A percentile compares a stretch with the other conserved stretches of the same genome.
Conservation (phyloP, 257 asterid species). For the Solanum clarkiae region DNA sequence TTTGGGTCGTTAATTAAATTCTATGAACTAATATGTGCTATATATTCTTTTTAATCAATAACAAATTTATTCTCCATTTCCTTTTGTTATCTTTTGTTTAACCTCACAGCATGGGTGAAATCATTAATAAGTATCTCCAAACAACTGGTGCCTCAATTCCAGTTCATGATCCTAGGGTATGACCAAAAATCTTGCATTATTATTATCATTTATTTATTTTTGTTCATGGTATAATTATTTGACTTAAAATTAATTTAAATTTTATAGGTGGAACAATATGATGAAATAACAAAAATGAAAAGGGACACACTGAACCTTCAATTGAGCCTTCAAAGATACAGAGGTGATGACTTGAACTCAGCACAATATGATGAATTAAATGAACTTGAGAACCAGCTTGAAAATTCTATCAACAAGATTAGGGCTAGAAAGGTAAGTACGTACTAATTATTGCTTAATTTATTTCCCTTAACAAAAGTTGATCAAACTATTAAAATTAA, state of each 20-base stretch:
- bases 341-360: constrained; percentile 49
- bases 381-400: constrained; percentile 51
- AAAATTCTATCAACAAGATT: constrained; percentile 43
- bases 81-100: not conserved
- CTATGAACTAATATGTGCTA: not conserved
- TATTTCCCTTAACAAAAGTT: not conserved
- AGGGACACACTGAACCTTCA: constrained; percentile 54
- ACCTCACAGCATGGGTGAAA: constrained; percentile 53
- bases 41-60: too few species aligned
- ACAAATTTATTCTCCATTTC: not conserved
- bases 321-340: constrained; percentile 60
- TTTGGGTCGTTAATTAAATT: not conserved
- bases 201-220: not conserved
- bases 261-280: constrained; percentile 32
- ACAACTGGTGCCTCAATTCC: constrained; percentile 31
- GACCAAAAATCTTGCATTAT: constrained; percentile 18
- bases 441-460: not conserved
- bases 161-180: constrained; percentile 13
- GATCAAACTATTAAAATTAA: not conserved
- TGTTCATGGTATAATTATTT: not conserved
- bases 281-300: constrained; percentile 41
- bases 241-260: not conserved
- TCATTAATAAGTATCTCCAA: constrained; percentile 46
- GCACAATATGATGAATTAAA: constrained; percentile 41
- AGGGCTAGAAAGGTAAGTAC: constrained; percentile 65